Evolutionary conservation across 176 grass and related monocot genomes (phyloP).

Genomic region (Phoenix dactylifera): DNA sequence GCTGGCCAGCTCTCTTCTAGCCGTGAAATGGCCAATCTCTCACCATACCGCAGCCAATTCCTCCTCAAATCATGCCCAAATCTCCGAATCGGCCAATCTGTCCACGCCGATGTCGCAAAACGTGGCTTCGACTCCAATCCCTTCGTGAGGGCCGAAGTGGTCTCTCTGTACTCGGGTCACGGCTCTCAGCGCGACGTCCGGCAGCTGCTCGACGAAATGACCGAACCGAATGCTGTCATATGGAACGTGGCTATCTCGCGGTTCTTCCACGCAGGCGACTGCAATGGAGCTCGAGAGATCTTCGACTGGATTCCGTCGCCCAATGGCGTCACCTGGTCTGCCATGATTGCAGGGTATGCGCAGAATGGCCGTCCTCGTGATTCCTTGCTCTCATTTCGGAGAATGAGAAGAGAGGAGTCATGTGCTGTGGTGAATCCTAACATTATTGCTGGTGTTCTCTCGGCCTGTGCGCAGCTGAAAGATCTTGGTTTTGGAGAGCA

Average conservation of each 20-base stretch:
- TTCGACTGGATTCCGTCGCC: conserved; percentile 22
- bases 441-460: conserved; percentile 17
- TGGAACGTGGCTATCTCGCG: conserved; percentile 24
- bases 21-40: too few relatives aligned
- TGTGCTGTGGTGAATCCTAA: conserved; percentile 1
- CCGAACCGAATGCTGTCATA: neutral
- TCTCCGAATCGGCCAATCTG: neutral
- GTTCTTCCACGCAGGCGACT: conserved; percentile 14
- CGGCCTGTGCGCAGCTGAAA: conserved; percentile 15
- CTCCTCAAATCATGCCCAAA: conserved; percentile 13
- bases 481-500: conserved; percentile 13
- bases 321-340: conserved; percentile 26
- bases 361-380: conserved; percentile 14
- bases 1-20: too few relatives aligned
- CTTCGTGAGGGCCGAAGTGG: neutral
- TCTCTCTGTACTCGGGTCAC: neutral
- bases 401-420: conserved; percentile 13
- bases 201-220: conserved; percentile 30
- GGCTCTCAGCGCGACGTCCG: neutral
- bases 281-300: conserved; percentile 2
- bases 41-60: too few relatives aligned
- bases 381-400: conserved; percentile 12
- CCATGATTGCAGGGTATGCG: conserved; percentile 15
- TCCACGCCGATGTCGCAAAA: conserved; percentile 3
- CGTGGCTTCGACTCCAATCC: neutral